Base-by-base conservation (phyloP, 2,329 filamentous ascomycete species). In the Venturia carpophila region DNA sequence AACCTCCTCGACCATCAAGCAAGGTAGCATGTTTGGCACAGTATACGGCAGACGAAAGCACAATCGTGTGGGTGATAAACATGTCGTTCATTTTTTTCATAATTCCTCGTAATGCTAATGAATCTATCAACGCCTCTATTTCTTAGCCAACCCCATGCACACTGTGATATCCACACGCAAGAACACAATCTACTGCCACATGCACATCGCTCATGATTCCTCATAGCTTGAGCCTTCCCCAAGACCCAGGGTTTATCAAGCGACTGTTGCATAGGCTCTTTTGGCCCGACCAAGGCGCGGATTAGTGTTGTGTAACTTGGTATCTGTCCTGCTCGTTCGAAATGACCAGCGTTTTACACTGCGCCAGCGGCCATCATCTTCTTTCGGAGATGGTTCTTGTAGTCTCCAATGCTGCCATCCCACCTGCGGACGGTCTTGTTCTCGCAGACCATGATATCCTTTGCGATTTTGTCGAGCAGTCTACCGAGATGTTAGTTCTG, bases 401-500 rank as follows among this genome's bases (percentile, higher is more conserved):
- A 99, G 67, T 92, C 87, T 71, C 88, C 88, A 74, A 99, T 99
- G 69, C 79, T 81, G 72, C 93, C 93, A 68, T 93, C 87, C 94
- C 94, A 99, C 73, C 86, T 80, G 72, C 84, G 87, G 71, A 97
- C 92, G 17, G 92, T 92, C 84, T 92, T 92, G 87, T 99, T 92
- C 82, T 99, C 94, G 79, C 95, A 99, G 65, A 99, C 94, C 80
- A 99, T 87, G 79, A 99, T 99, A 78, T 99, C 91, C 85, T 99
- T 99, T 72, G 94, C 94, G 77, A 99, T 97, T 84, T 96, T 97
- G 86, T 99, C 94, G 70, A 99, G 87, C 73, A 99, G 83, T 83
- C 93, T 95, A 71, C 61, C 66, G 95, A 71, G 62, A 56, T 42
- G 60, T 66, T 55, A 30, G 21, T 39, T 75, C 68, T 60, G 68